Percentiles rank a stretch among this genome's conserved stretches.
phyloP scores from a whole-genome alignment of 208 protist genomes.

The Acanthamoeba royreba region DNA sequence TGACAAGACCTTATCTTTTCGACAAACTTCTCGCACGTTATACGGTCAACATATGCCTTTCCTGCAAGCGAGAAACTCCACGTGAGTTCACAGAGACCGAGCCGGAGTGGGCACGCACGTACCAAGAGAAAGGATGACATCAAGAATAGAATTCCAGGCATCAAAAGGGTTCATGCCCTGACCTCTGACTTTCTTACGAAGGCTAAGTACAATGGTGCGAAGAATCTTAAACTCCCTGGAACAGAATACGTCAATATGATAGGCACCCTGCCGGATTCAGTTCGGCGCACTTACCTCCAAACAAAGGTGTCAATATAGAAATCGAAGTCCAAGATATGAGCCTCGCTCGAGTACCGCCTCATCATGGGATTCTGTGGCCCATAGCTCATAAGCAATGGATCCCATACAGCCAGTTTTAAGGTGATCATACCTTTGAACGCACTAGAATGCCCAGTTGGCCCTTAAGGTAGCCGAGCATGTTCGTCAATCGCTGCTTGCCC shows the following conservation, averaged over 20 bases:
- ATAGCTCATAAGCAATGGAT: not conserved
- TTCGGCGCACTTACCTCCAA: not conserved
- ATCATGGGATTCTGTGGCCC: not conserved
- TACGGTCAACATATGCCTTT: constrained; percentile 23
- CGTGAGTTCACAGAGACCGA: not conserved
- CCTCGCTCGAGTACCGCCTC: not conserved
- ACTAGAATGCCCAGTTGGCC: not conserved
- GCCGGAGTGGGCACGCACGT: not conserved
- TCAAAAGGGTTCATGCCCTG: constrained; percentile 9
- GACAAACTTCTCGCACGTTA: constrained; percentile 6
- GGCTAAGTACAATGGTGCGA: not conserved
- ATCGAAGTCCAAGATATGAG: not conserved
- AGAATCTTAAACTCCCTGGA: constrained; percentile 2
- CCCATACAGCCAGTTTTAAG: not conserved
- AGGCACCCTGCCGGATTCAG: too few species aligned
- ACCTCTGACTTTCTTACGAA: not conserved
- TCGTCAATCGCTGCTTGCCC: not conserved
- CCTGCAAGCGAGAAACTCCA: not conserved
- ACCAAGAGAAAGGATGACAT: not conserved
- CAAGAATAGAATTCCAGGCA: constrained; percentile 16
- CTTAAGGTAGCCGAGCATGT: constrained; percentile 18
- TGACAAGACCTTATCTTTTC: not conserved
- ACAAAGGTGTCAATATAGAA: constrained; percentile 6
- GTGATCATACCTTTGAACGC: not conserved
- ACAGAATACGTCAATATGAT: not conserved